phyloP scores from a whole-genome alignment of 306 rosid species.

The Vigna angularis region DNA sequence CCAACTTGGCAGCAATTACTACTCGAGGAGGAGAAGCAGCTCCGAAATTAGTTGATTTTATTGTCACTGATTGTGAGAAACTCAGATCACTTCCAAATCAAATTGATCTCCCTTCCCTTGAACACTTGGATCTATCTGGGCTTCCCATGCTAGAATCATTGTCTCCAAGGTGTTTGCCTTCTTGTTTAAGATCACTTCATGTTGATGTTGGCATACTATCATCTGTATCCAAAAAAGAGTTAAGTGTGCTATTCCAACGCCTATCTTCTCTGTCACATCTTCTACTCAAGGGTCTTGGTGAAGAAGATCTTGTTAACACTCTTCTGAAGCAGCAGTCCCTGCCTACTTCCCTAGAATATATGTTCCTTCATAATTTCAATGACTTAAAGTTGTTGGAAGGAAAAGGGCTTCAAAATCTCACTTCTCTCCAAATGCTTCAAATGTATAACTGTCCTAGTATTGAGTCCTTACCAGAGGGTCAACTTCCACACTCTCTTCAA shows the following conservation, averaged over 20 bases:
- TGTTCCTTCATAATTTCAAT: neutral
- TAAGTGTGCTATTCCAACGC: neutral
- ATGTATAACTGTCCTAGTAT: neutral
- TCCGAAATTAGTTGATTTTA: neutral
- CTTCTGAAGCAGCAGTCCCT: neutral
- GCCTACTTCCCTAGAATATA: slow-evolving; percentile 1
- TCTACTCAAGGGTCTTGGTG: neutral
- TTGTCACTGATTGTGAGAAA: slow-evolving; percentile 15
- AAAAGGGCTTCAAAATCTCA: slow-evolving; percentile 18
- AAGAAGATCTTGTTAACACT: neutral
- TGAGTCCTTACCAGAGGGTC: slow-evolving; percentile 20
- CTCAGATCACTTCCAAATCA: neutral
- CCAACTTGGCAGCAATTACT: slow-evolving; percentile 22
- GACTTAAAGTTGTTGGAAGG: slow-evolving; percentile 10
- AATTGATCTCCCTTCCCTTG: neutral
- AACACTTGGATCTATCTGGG: neutral
- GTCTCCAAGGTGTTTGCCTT: slow-evolving; percentile 8
- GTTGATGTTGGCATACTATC: slow-evolving; percentile 20
- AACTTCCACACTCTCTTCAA: slow-evolving; percentile 9
- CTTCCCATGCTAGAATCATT: slow-evolving; percentile 14
- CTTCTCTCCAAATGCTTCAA: slow-evolving; percentile 1
- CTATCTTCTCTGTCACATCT: slow-evolving; percentile 11
- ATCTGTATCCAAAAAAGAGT: neutral
- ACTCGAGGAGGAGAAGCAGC: neutral
- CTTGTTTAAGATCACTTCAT: neutral